Evolutionary conservation across 345 rosid species (phyloP), one percentile per base, ranked within the genome.

Genomic region (Populus pruinosa): DNA sequence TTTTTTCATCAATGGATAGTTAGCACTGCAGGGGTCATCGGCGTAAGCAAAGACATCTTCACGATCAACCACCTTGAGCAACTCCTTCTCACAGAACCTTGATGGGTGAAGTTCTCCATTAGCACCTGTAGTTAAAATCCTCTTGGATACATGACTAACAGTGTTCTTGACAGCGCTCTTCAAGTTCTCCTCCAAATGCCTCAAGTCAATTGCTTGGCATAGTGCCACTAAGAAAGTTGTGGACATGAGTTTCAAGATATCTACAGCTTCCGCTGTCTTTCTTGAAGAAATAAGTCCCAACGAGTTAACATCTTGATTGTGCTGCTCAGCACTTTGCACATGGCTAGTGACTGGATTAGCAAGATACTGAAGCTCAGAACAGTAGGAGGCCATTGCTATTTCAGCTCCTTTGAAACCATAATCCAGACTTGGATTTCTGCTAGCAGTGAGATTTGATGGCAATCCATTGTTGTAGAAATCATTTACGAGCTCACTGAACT

Each of bases 101-200:
- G 93, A 89, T 0, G 96, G 92, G 82, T 90, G 94, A 49, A 93
- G 93, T 76, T 86, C 93, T 29, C 96, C 96, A 71, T 85, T 87
- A 0, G 27, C 79, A 4, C 94, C 93, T 0, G 86, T 83, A 2
- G 87, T 93, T 11, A 16, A 43, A 0, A 73, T 31, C 44, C 77
- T 73, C 61, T 79, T 73, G 23, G 82, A 67, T 13, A 73, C 77
- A 23, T 73, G 82, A 62, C 69, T 79, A 11, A 79, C 77, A 0
- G 82, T 79, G 62, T 79, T 79, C 76, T 79, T 79, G 9, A 79
- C 82, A 0, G 65, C 68, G 14, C 73, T 76, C 69, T 10, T 67
- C 72, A 79, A 25, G 21, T 79, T 79, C 64, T 79, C 82, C 69
- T 79, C 82, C 70, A 79, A 43, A 68, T 79, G 82, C 77, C 82